A percentile compares a stretch with the other conserved stretches of the same genome.
phyloP scores from a whole-genome alignment of 371 early-diverging fungal genomes.

The Circinella umbellata region DNA sequence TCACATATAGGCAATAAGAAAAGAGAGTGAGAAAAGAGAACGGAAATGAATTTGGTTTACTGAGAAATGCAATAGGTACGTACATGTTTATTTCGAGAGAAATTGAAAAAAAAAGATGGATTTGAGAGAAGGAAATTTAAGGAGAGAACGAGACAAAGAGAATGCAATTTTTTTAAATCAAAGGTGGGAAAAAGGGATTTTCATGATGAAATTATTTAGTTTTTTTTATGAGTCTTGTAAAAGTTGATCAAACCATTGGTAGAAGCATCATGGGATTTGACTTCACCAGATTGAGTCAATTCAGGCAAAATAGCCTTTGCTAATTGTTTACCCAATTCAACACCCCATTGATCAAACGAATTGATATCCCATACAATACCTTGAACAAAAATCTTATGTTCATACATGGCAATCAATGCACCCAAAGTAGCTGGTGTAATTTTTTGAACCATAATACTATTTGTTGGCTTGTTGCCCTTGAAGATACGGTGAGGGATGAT shows the following conservation, averaged over 20 bases:
- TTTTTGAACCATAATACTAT: slow-evolving; percentile 93
- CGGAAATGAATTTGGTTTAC: too few relatives aligned
- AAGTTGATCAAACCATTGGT: slow-evolving; percentile 96
- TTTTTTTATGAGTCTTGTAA: slow-evolving; percentile 67
- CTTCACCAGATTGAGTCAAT: slow-evolving; percentile 59
- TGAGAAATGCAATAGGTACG: too few relatives aligned
- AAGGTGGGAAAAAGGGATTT: neutral
- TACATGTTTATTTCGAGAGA: too few relatives aligned
- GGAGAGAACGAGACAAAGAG: neutral
- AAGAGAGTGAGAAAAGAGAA: too few relatives aligned
- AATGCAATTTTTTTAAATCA: too few relatives aligned
- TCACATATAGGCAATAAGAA: too few relatives aligned
- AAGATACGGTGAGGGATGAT: slow-evolving; percentile 93
- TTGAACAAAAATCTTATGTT: slow-evolving; percentile 99
- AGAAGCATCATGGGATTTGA: slow-evolving; percentile 84
- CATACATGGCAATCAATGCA: slow-evolving; percentile 95
- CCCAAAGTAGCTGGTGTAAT: slow-evolving; percentile 95
- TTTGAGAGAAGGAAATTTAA: neutral
- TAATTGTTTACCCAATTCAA: slow-evolving; percentile 98
- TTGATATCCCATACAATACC: slow-evolving; percentile 98
- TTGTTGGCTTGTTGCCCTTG: slow-evolving; percentile 97
- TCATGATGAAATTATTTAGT: slow-evolving; percentile 14
- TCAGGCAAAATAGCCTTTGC: slow-evolving; percentile 96
- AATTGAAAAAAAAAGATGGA: neutral
- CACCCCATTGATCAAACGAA: slow-evolving; percentile 99